Conservation (phyloP, 805 yeast species). For the Hanseniaspora guilliermondii region DNA sequence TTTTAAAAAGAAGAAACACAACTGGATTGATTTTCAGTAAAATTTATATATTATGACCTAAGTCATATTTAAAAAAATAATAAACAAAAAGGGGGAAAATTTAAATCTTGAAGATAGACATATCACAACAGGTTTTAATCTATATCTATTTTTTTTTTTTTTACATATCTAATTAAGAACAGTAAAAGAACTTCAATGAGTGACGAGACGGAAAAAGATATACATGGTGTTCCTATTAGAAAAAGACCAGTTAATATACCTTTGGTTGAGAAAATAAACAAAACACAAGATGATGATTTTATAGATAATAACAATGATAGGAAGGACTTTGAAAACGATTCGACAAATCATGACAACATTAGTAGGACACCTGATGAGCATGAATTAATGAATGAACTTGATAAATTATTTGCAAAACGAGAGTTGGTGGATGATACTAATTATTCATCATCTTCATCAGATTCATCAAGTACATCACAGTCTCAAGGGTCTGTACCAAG, state of each 20-base stretch:
- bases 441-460: not conserved
- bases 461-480: not conserved
- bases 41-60: too few relatives aligned
- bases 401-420: not conserved
- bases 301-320: not conserved
- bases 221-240: not conserved
- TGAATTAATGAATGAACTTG: slow-evolving; percentile 2
- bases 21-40: too few relatives aligned
- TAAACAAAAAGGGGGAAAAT: too few relatives aligned
- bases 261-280: not conserved
- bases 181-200: not conserved
- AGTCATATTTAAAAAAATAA: too few relatives aligned
- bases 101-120: too few relatives aligned
- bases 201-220: not conserved
- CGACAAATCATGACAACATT: not conserved
- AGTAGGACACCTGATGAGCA: slow-evolving; percentile 6
- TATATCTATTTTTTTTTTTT: too few relatives aligned
- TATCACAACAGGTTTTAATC: too few relatives aligned
- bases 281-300: not conserved
- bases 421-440: not conserved
- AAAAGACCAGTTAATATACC: slow-evolving; percentile 1
- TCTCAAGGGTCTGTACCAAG: slow-evolving; percentile 17
- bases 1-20: too few relatives aligned
- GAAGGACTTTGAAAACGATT: not conserved
- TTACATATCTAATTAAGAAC: too few relatives aligned